These are phyloP conservation scores for Penstemon newberryi DNA, from an alignment of 257 asterid genomes.

Conservation along the genomic window DNA sequence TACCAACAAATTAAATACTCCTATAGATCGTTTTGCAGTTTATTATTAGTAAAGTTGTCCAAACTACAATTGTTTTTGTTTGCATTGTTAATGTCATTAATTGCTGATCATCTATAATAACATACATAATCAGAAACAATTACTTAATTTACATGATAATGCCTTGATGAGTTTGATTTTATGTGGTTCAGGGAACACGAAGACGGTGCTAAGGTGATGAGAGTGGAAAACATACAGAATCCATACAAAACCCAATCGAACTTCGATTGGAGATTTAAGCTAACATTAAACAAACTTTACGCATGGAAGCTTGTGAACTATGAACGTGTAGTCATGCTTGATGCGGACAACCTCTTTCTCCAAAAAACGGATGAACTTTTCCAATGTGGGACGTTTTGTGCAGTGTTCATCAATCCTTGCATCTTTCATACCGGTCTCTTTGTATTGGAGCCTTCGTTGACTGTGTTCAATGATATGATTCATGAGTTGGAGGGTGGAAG, in stretches of 20 bases:
- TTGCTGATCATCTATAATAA: too few species aligned
- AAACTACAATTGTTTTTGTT: too few species aligned
- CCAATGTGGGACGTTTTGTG: constrained; percentile 91
- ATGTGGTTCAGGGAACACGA: constrained; percentile 49
- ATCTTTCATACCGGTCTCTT: constrained; percentile 94
- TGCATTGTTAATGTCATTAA: too few species aligned
- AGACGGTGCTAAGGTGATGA: constrained; percentile 73
- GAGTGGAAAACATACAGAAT: constrained; percentile 68
- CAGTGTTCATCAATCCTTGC: constrained; percentile 93
- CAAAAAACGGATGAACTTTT: constrained; percentile 72
- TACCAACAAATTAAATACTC: too few species aligned
- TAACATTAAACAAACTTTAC: constrained; percentile 77
- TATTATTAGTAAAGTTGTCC: too few species aligned
- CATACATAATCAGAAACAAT: too few species aligned
- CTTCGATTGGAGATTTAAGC: constrained; percentile 68
- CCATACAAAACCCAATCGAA: constrained; percentile 52
- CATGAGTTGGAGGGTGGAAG: constrained; percentile 57
- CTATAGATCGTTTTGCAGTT: too few species aligned
- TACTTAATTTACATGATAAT: background rate
- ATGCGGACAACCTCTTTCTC: constrained; percentile 88
- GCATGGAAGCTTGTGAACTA: constrained; percentile 89
- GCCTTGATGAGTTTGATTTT: background rate
- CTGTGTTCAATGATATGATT: constrained; percentile 77
- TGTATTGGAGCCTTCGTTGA: constrained; percentile 81
- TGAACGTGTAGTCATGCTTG: constrained; percentile 87